Percentiles rank a stretch among this genome's conserved stretches.
phyloP scores from a whole-genome alignment of 2,329 filamentous ascomycete genomes.

The Talaromyces marneffei region DNA sequence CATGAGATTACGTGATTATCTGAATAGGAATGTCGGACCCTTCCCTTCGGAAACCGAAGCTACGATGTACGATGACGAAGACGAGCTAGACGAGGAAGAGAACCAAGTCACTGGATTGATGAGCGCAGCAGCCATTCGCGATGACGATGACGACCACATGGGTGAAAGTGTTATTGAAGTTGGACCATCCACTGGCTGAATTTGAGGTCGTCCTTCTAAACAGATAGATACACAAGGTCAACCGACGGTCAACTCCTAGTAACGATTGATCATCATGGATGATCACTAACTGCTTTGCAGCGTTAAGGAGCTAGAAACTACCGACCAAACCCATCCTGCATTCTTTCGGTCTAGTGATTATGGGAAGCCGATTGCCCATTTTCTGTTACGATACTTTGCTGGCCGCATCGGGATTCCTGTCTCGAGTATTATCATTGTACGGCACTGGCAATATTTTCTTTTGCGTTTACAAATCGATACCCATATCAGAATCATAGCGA shows the following conservation, averaged over 20 bases:
- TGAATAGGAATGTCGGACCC: constrained; percentile 51
- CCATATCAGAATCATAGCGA: constrained; percentile 15
- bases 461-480: constrained; percentile 14
- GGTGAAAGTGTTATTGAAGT: constrained; percentile 27
- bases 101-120: constrained; percentile 38
- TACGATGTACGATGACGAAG: constrained; percentile 42
- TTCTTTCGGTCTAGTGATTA: background rate
- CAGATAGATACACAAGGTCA: background rate
- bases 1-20: constrained; percentile 65
- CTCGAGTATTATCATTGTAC: constrained; percentile 8
- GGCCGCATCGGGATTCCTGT: constrained; percentile 1
- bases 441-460: constrained; percentile 6
- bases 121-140: constrained; percentile 38
- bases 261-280: background rate
- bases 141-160: constrained; percentile 35
- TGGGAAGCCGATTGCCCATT: background rate
- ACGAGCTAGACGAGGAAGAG: constrained; percentile 40
- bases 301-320: background rate
- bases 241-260: background rate
- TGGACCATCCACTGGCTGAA: constrained; percentile 29
- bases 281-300: background rate
- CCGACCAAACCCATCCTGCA: background rate
- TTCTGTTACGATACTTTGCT: constrained; percentile 2
- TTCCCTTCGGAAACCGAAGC: constrained; percentile 31
- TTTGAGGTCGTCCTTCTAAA: background rate